Evolutionary conservation across 352 stramenopile species (phyloP), one percentile per base, ranked within the genome.

Genomic region (Pelagophyceae sp.): DNA sequence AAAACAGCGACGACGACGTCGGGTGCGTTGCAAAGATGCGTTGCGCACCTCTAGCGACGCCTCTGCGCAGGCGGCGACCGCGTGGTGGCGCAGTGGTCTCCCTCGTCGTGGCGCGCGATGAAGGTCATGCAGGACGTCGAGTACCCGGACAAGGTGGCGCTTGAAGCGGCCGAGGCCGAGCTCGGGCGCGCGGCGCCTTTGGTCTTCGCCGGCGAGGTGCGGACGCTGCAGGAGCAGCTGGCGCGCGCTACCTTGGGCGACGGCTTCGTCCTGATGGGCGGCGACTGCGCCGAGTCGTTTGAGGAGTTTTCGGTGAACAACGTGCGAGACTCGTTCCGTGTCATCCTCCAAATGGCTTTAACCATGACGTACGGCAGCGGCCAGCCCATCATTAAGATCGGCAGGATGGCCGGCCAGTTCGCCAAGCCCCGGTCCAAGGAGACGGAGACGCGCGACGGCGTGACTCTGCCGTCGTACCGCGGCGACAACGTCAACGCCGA

Each of bases 401-500:
- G 94, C 6, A 91, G 96, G 67, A 98, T 99, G 92, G 96, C 96
- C 0, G 96, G 96, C 25, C 96, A 99, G 86, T 99, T 98, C 80
- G 94, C 96, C 76, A 99, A 99, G 87, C 95, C 96, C 15, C 89
- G 96, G 35, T 97, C 89, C 50, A 96, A 93, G 78, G 87, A 96
- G 77, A 96, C 90, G 70, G 96, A 99, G 82, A 83, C 63, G 20
- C 40, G 29, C 3, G 90, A 98, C 76, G 95, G 94, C 76, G 93
- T 98, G 1, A 87, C 88, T 38, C 88, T 99, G 67, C 92, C 93
- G 33, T 96, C 91, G 72, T 99, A 98, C 87, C 89, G 95, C 60
- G 96, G 96, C 25, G 96, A 99, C 82, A 99, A 98, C 83, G 95
- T 99, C 79, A 99, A 99, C 84, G 86, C 86, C 0, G 96, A 97